Base-by-base conservation (phyloP, 2,329 filamentous ascomycete species). In the Venturia nashicola region DNA sequence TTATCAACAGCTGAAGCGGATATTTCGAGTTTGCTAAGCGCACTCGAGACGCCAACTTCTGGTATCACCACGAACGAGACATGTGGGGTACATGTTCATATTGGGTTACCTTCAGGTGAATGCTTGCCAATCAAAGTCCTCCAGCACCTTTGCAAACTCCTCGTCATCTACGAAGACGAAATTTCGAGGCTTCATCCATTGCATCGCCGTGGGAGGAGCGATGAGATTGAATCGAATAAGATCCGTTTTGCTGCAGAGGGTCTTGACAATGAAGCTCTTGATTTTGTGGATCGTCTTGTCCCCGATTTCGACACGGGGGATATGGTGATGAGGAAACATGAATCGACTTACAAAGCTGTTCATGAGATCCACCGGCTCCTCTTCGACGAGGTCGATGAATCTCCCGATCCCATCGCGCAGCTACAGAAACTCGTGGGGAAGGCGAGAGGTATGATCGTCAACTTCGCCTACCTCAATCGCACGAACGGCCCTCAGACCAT, bases 41-140 rank as follows among this genome's bases (percentile, higher is more conserved):
- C 59, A 6, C 23, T 65, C 18, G 36, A 57, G 39, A 23, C 20
- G 18, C 39, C 39, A 43, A 59, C 14, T 36, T 48, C 5, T 16
- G 46, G 44, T 48, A 64, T 67, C 27, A 62, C 63, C 51, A 59
- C 64, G 16, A 67, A 65, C 36, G 23, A 54, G 5, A 59, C 64
- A 42, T 69, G 68, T 60, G 69, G 68, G 8, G 44, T 70, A 16
- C 69, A 71, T 59, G 66, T 70, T 5, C 69, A 71, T 65, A 64
- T 71, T 61, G 69, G 69, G 8, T 65, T 65, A 9, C 65, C 66
- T 12, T 36, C 59, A 40, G 63, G 64, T 46, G 32, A 59, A 2
- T 27, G 18, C 5, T 65, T 68, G 42, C 40, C 62, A n/a, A n/a
- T 70, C n/a, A 43, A 63, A 11, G 66, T 66, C 1, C 63, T 70